Evolutionary conservation across 352 stramenopile genomes (phyloP), one percentile per base, ranked within the genome.

Genomic region (Pythium volutum): DNA sequence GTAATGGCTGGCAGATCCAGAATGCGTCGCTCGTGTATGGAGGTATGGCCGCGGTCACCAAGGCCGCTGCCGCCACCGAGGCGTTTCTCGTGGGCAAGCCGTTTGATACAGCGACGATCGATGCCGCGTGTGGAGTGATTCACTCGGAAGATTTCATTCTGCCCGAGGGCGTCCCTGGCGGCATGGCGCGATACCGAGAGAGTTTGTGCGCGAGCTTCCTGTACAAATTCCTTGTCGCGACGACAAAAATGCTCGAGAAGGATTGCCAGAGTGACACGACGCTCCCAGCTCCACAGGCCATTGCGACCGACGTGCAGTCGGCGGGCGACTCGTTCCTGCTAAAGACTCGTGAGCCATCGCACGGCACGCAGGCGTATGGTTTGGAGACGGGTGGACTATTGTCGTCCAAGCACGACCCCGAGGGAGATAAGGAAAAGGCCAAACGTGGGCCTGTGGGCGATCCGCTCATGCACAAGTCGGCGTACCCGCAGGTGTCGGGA

Each of bases 121-220:
- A 87, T 48, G 76, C 82, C 11, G 93, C 93, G 0, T 94, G 80
- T 60, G 70, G 89, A 26, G 62, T 92, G 22, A 74, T 99, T 5
- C 75, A 88, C 39, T 56, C 79, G 26, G 70, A 92, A 15, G 95
- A 98, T 67, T 88, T 98, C 47, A 81, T 80, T n/a, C 75, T 99
- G 20, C 91, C 92, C 3, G 76, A 94, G 15, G 74, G 79, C 43
- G 96, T 98, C 22, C 93, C 92, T 3, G 95, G 96, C 60, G 96
- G 96, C 12, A 97, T 98, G 83, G 81, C 92, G 6, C 87, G 97
- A 48, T 99, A 98, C 71, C 81, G 96, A n/a, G 86, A 96, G 63
- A 95, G 92, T 34, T 72, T 99, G 56, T 95, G 91, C 27, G 83
- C 82, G 23, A 98, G 91, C 7, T 99, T 98, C 61, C 71, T 98